Percentiles rank a stretch among this genome's conserved stretches.
These are phyloP conservation scores for Benincasa hispida DNA, from an alignment of 306 rosid species.

Conservation along the genomic window DNA sequence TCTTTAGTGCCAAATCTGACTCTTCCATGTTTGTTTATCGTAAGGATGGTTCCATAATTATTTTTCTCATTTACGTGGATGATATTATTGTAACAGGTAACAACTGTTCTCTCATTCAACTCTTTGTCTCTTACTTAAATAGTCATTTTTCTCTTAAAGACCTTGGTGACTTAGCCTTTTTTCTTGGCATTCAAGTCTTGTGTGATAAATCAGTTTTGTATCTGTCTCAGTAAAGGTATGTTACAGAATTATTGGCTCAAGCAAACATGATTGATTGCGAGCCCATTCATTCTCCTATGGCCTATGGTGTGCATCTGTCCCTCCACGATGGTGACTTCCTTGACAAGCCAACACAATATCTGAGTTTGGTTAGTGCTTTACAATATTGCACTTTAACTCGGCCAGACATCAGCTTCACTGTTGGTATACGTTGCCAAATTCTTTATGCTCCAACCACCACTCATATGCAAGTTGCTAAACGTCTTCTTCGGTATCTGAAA, in stretches of 20 bases:
- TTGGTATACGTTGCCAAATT: background rate
- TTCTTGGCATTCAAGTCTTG: too few species aligned
- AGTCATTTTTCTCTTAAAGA: too few species aligned
- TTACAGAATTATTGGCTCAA: background rate
- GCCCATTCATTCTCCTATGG: background rate
- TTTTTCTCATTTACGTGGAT: too few species aligned
- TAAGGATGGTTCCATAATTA: too few species aligned
- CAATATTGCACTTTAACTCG: background rate
- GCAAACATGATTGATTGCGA: background rate
- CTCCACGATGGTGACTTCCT: background rate
- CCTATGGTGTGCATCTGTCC: background rate
- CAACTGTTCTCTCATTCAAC: too few species aligned
- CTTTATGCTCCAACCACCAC: background rate
- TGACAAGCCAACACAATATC: background rate
- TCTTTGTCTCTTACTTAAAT: too few species aligned
- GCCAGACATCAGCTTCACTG: background rate
- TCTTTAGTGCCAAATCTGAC: too few species aligned
- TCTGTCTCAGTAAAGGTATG: background rate
- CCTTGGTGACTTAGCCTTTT: too few species aligned
- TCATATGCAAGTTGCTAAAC: background rate
- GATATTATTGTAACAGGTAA: too few species aligned
- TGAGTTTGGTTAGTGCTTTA: background rate
- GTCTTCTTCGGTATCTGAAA: background rate
- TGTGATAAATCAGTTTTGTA: background rate
- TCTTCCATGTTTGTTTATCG: too few species aligned